Conservation (phyloP, 257 asterid species). For the Schizonepeta tenuifolia region DNA sequence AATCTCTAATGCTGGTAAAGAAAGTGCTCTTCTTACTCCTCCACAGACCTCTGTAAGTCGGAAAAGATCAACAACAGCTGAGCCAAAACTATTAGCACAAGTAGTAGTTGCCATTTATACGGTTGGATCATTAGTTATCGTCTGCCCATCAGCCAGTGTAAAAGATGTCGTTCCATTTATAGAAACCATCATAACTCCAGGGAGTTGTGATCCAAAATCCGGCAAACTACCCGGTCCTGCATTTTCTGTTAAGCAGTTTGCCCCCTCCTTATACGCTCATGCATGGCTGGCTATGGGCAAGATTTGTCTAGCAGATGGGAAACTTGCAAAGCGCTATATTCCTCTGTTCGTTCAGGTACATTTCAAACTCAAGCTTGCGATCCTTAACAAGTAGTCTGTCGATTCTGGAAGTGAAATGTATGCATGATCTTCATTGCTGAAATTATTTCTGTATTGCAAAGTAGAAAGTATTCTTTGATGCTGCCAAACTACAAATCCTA, state of each 20-base stretch:
- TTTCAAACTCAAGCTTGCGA: conserved; percentile 19
- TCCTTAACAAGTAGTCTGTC: conserved; percentile 2
- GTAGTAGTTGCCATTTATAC: conserved; percentile 76
- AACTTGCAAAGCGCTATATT: conserved; percentile 86
- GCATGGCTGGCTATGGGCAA: conserved; percentile 97
- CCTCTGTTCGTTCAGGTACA: conserved; percentile 97
- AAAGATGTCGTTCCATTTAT: conserved; percentile 63
- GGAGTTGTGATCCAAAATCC: conserved; percentile 55
- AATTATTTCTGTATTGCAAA: not conserved
- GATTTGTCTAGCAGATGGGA: conserved; percentile 91
- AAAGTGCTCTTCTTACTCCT: conserved; percentile 59
- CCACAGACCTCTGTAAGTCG: conserved; percentile 48
- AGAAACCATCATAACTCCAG: conserved; percentile 78
- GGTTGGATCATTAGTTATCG: conserved; percentile 72
- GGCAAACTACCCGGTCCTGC: conserved; percentile 47
- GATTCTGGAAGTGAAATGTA: conserved; percentile 15
- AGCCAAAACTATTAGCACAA: conserved; percentile 47
- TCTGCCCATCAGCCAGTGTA: conserved; percentile 73
- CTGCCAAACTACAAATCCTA: not conserved
- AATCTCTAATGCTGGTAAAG: conserved; percentile 41
- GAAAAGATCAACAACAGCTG: conserved; percentile 45
- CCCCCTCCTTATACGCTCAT: conserved; percentile 75
- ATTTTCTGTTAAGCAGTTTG: conserved; percentile 55
- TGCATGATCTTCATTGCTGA: conserved; percentile 26
- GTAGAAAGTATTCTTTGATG: not conserved